These are phyloP conservation scores for Vicia villosa DNA, from an alignment of 306 rosid genomes.

Conservation along the genomic window DNA sequence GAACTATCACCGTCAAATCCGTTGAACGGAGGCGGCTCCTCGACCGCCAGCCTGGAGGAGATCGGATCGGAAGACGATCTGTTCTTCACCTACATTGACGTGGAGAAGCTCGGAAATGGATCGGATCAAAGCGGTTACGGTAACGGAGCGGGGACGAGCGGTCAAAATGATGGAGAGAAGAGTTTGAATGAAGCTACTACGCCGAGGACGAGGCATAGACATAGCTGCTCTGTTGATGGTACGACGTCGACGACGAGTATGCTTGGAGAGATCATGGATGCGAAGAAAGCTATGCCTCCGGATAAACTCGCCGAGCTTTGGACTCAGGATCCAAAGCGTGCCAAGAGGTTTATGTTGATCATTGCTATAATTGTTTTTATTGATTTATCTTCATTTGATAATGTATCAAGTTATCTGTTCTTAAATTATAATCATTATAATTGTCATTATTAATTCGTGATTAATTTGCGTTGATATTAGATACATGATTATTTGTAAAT, in stretches of 20 bases:
- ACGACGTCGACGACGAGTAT: slow-evolving; percentile 68
- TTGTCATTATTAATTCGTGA: neutral
- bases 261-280: slow-evolving; percentile 95
- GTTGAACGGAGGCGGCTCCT: slow-evolving; percentile 79
- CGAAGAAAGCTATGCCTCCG: slow-evolving; percentile 99
- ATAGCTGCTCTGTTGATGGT: slow-evolving; percentile 83
- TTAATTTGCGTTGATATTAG: neutral
- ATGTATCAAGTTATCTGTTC: neutral
- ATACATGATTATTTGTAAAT: neutral
- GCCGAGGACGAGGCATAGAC: slow-evolving; percentile 68
- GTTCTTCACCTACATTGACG: slow-evolving; percentile 93
- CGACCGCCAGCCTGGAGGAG: slow-evolving; percentile 85
- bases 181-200: slow-evolving; percentile 28
- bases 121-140: slow-evolving; percentile 56
- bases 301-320: slow-evolving; percentile 99
- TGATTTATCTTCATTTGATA: slow-evolving; percentile 5
- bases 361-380: slow-evolving; percentile 7
- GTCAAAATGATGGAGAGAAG: slow-evolving; percentile 58
- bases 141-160: slow-evolving; percentile 42
- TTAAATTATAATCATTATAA: neutral
- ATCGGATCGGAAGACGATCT: slow-evolving; percentile 97
- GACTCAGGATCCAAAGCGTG: slow-evolving; percentile 93
- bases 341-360: slow-evolving; percentile 71
- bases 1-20: slow-evolving; percentile 80
- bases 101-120: slow-evolving; percentile 73